Conservation (phyloP, 1,284 basidiomycete species). For the Wolfiporia cocos region DNA sequence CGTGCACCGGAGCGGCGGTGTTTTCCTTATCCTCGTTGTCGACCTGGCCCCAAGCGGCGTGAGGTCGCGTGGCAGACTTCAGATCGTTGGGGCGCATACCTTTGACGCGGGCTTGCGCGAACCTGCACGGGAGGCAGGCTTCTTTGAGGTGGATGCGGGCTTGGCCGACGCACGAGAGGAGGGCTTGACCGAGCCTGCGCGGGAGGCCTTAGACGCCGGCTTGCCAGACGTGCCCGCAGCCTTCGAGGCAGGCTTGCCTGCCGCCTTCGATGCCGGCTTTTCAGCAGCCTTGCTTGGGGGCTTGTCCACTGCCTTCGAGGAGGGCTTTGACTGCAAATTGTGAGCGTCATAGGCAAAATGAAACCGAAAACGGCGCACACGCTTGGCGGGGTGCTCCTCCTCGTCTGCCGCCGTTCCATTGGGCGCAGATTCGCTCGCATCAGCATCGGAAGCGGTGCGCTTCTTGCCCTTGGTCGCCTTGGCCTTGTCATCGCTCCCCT, state of each 20-base stretch:
- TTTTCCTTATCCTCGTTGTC: constrained; percentile 23
- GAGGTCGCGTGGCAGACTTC: no score
- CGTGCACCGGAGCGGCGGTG: constrained; percentile 17
- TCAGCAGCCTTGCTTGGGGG: constrained; percentile 11
- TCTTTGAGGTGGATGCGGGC: constrained; percentile 18
- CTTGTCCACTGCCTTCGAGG: constrained; percentile 21
- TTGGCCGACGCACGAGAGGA: constrained; percentile 22
- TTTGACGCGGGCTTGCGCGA: constrained; percentile 13
- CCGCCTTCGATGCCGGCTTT: constrained; percentile 23
- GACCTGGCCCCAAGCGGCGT: no score
- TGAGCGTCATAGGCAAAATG: constrained; percentile 17
- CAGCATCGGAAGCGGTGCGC: constrained; percentile 31
- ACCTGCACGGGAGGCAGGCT: constrained; percentile 24
- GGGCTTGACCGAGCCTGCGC: constrained; percentile 25
- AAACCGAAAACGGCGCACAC: constrained; percentile 20
- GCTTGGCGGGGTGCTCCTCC: constrained; percentile 29
- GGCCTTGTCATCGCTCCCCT: constrained; percentile 37
- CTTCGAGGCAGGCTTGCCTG: constrained; percentile 26
- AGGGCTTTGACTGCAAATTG: constrained; percentile 22
- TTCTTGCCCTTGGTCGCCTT: constrained; percentile 55
- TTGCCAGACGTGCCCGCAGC: constrained; percentile 26
- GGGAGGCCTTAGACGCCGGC: constrained; percentile 20
- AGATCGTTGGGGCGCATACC: constrained; percentile 11
- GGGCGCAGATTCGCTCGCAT: constrained; percentile 23
- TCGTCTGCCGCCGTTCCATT: constrained; percentile 20